A percentile compares a stretch with the other conserved stretches of the same genome.
Evolutionary conservation across 2,329 filamentous ascomycete genomes (phyloP).

Genomic region (Ceratocystis alfenasii): DNA sequence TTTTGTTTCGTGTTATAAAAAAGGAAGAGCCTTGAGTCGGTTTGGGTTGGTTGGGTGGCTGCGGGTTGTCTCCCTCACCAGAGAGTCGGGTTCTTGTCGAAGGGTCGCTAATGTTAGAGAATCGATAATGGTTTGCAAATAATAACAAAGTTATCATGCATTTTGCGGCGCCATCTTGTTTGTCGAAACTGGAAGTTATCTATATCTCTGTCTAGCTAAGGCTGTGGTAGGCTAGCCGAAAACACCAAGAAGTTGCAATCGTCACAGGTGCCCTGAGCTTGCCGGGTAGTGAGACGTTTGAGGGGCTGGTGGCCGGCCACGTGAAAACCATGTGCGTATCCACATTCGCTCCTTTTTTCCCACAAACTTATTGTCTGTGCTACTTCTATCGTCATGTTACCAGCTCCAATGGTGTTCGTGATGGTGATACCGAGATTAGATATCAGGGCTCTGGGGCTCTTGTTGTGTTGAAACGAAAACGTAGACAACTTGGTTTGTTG

Average conservation of each 20-base stretch:
- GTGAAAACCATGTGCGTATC: constrained; percentile 9
- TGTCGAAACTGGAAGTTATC: not conserved
- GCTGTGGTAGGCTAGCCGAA: not conserved
- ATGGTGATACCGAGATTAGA: not conserved
- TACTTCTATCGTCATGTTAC: not conserved
- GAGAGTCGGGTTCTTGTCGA: not conserved
- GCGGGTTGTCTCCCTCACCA: not conserved
- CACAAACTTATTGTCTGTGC: not conserved
- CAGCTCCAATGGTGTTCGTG: not conserved
- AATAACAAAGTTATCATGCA: not conserved
- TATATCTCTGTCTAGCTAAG: not conserved
- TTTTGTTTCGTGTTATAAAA: constrained; percentile 11
- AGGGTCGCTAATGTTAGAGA: too few species aligned
- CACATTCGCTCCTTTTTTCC: not conserved
- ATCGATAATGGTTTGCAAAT: not conserved
- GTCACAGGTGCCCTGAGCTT: not conserved
- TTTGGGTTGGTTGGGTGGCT: not conserved
- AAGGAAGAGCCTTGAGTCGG: not conserved
- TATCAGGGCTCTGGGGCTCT: not conserved
- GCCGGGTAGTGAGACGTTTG: constrained; percentile 5
- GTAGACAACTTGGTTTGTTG: not conserved
- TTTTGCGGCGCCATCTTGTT: not conserved
- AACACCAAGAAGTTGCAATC: constrained; percentile 9
- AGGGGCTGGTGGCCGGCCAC: not conserved
- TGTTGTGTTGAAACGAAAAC: not conserved